Percentiles rank a stretch among this genome's conserved stretches.
These are phyloP conservation scores for Debaryomyces udenii DNA, from an alignment of 1,139 yeast genomes.

Conservation along the genomic window DNA sequence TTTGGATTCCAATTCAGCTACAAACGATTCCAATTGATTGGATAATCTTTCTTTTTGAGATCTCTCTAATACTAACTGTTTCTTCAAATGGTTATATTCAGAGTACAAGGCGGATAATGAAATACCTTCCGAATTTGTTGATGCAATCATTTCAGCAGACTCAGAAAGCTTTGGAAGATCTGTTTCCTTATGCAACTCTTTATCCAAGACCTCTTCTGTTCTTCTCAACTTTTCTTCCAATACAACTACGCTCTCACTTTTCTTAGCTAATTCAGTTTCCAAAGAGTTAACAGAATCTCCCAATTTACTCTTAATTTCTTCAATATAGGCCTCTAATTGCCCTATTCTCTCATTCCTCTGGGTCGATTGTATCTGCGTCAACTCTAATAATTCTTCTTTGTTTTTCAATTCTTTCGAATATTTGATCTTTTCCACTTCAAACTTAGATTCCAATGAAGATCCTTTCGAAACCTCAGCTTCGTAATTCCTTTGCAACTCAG, in stretches of 20 bases:
- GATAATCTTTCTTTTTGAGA: constrained; percentile 73
- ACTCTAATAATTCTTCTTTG: constrained; percentile 63
- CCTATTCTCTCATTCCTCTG: constrained; percentile 51
- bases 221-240: constrained; percentile 41
- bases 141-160: constrained; percentile 48
- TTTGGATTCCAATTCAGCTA: constrained; percentile 75
- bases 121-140: constrained; percentile 50
- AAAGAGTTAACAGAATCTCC: constrained; percentile 29
- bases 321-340: constrained; percentile 49
- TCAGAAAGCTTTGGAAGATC: constrained; percentile 41
- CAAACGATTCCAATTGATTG: constrained; percentile 67
- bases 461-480: constrained; percentile 50
- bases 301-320: constrained; percentile 44
- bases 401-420: constrained; percentile 63
- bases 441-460: constrained; percentile 28
- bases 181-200: constrained; percentile 44
- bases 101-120: constrained; percentile 71
- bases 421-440: constrained; percentile 48
- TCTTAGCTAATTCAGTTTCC: constrained; percentile 26
- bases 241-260: constrained; percentile 36
- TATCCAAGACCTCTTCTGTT: constrained; percentile 46
- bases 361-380: constrained; percentile 55
- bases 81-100: constrained; percentile 67
- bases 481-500: constrained; percentile 30
- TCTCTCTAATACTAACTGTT: constrained; percentile 69